Base-by-base conservation (phyloP, 345 rosid species). In the Syzygium jambos region DNA sequence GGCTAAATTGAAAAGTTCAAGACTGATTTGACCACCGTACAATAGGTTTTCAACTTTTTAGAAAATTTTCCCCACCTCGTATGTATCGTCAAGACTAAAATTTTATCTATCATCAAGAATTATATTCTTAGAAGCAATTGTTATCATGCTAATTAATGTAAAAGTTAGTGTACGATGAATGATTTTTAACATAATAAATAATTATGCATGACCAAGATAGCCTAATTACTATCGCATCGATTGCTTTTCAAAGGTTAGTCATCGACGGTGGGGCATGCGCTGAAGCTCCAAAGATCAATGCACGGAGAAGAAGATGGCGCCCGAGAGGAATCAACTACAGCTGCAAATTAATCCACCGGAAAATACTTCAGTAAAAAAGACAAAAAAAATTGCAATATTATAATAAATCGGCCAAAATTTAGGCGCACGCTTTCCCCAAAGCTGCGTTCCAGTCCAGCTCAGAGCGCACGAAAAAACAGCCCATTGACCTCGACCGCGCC, bases 1-100 rank as follows among this genome's bases (percentile, higher is more conserved):
- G 0, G 0, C 4, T 0, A 41, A 68, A 9, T 68, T 68, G 3
- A 68, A 17, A 68, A 2, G 5, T 68, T 30, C 0, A 68, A 3
- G 16, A 68, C 5, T 0, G 7, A 68, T 17, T 68, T 1, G 12
- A 2, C 0, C 0, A 0, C 4, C 3, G 0, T 30, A 29, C 17
- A 30, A 30, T 30, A 68, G 17, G 1, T 9, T 0, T 68, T 8
- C 4, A 2, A 16, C 0, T 1, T 16, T 15, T 30, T 65, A 1
- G 9, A 30, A 8, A 65, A 16, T 16, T 7, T 0, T 8, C 9
- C 6, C 6, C 12, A 3, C 43, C 12, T 68, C 12, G 4, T 8
- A 6, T 6, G 19, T 16, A 15, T 65, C 43, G 7, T 65, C 6
- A 16, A 2, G 9, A 2, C 34, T 29, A 63, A 68, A 21, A 6